Base-by-base conservation (phyloP, 352 stramenopile genomes). In the Phytophthora pluvialis region DNA sequence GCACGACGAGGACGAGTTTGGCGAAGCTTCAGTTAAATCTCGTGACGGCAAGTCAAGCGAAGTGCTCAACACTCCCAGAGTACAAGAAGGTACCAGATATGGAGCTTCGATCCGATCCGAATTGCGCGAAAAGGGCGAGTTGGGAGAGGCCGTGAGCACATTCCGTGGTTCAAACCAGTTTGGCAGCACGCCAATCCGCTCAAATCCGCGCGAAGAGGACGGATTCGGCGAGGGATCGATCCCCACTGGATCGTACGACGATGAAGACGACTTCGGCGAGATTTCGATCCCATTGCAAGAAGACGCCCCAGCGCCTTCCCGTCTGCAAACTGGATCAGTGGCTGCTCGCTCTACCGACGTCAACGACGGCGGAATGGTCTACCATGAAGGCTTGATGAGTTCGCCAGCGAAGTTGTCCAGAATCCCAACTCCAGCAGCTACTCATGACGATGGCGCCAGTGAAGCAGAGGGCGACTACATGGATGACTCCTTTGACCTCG, bases 401-500 rank as follows among this genome's bases (percentile, higher is more conserved):
- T 65, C 62, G 0, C 39, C 61, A 32, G 5, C 28, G 2, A 64
- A 47, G 31, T 7, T 7, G 13, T 11, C 42, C 32, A 62, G 7
- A 25, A 69, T 16, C 26, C 43, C 7, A 2, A 33, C 59, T 47
- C 15, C 50, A 31, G 60, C 55, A 51, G 15, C 28, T 18, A 16
- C 15, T 18, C 32, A 67, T 32, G 39, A 52, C 3, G 54, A 63
- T 9, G 51, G 73, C 33, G 64, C 61, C 11, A 75, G 76, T 5
- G 70, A 80, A 4, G 80, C 52, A 18, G 69, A 83, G 18, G 56
- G 81, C 5, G 80, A 80, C 39, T 89, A 91, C 43, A 49, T 90
- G 55, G 81, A 88, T 42, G 83, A 90, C 25, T 93, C 81, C 3
- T 93, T 93, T 40, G 83, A 93, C 35, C 44, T 91, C 18, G 80